phyloP scores from a whole-genome alignment of 257 asterid genomes.

The Primulina huaijiensis region DNA sequence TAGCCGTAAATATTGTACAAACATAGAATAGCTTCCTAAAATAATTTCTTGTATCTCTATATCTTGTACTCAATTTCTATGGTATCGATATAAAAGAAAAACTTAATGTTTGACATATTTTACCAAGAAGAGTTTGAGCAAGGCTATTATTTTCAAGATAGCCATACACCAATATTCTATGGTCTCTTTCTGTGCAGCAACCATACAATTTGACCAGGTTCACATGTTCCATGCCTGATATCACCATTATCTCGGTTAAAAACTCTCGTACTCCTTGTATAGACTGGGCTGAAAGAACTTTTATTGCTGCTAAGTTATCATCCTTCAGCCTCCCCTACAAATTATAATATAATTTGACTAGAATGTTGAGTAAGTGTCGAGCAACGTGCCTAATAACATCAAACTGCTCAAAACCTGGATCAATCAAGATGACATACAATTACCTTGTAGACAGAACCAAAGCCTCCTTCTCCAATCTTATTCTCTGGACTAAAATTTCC shows the following conservation, averaged over 20 bases:
- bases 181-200: slow-evolving; percentile 72
- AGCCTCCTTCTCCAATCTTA: slow-evolving; percentile 89
- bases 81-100: too few species aligned
- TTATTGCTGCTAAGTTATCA: slow-evolving; percentile 69
- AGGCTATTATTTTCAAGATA: slow-evolving; percentile 88
- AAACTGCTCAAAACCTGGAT: slow-evolving; percentile 1
- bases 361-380: not conserved
- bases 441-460: slow-evolving; percentile 90
- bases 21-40: too few species aligned
- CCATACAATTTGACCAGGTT: slow-evolving; percentile 79
- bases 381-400: slow-evolving; percentile 8
- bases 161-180: slow-evolving; percentile 81
- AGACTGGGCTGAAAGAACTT: slow-evolving; percentile 83
- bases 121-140: slow-evolving; percentile 86
- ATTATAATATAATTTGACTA: slow-evolving; percentile 12
- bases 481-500: slow-evolving; percentile 51
- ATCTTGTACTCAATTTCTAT: too few species aligned
- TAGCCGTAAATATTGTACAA: too few species aligned
- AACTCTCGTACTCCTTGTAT: slow-evolving; percentile 77
- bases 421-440: not conserved
- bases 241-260: slow-evolving; percentile 56
- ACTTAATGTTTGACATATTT: not conserved
- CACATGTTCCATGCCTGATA: slow-evolving; percentile 77
- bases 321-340: slow-evolving; percentile 75
- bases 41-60: too few species aligned